Evolutionary conservation across 371 early-diverging fungal genomes (phyloP).

Genomic region (Cokeromyces recurvatus): DNA sequence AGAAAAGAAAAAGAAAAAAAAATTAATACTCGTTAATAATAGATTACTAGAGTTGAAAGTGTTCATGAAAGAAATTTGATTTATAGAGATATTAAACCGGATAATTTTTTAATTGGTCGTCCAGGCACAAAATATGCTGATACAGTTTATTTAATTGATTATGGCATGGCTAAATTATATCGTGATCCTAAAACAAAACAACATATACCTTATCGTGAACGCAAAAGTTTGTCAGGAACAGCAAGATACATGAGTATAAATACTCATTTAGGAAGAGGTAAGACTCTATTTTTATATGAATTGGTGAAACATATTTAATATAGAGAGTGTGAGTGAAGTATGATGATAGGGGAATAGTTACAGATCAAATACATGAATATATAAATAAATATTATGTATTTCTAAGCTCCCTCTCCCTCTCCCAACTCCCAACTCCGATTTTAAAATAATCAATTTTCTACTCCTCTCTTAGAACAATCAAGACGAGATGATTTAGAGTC

Average conservation of each 20-base stretch:
- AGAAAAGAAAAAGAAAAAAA: not conserved
- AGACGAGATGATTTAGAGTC: constrained; percentile 99
- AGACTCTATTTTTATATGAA: too few relatives aligned
- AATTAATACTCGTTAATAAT: not conserved
- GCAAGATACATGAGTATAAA: constrained; percentile 96
- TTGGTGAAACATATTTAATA: too few relatives aligned
- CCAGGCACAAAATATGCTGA: constrained; percentile 61
- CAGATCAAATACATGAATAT: too few relatives aligned
- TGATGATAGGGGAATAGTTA: too few relatives aligned
- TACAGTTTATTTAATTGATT: constrained; percentile 80
- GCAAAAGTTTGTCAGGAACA: constrained; percentile 91
- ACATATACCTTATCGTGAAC: constrained; percentile 87
- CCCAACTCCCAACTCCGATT: too few relatives aligned
- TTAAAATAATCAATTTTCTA: too few relatives aligned
- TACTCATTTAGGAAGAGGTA: constrained; percentile 83
- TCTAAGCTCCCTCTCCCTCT: too few relatives aligned
- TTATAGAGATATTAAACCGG: constrained; percentile 99
- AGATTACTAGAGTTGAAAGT: constrained; percentile 88
- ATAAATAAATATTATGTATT: too few relatives aligned
- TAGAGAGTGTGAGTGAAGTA: too few relatives aligned
- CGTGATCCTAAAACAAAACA: constrained; percentile 85
- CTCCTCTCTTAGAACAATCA: constrained; percentile 88
- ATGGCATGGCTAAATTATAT: constrained; percentile 95
- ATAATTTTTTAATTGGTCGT: constrained; percentile 95
- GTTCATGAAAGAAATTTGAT: constrained; percentile 96